Percentiles rank a stretch among this genome's conserved stretches.
These are phyloP conservation scores for Chaetomiaceae sp. DNA, from an alignment of 2,329 filamentous ascomycete genomes.

Conservation along the genomic window DNA sequence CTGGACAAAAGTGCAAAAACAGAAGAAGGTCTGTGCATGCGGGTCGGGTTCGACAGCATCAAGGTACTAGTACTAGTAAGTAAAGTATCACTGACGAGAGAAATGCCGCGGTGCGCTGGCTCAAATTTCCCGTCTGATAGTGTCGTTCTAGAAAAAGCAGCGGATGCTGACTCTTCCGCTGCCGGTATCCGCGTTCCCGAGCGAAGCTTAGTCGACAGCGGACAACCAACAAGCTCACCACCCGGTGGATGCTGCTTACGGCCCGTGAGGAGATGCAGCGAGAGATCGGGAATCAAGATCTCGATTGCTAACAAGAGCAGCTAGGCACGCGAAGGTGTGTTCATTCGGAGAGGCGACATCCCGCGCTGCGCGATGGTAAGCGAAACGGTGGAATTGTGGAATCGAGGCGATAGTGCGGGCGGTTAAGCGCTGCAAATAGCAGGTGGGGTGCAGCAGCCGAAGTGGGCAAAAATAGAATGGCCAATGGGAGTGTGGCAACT, in stretches of 20 bases:
- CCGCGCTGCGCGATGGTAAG: conserved; percentile 5
- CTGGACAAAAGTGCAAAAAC: too few species aligned
- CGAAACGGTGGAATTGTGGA: background rate
- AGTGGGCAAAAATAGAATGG: conserved; percentile 18
- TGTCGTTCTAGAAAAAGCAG: conserved; percentile 2
- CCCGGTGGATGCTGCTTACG: too few species aligned
- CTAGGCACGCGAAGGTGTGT: background rate
- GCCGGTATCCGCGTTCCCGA: background rate
- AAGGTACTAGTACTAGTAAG: too few species aligned
- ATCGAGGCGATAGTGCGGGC: conserved; percentile 3
- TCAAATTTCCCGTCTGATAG: too few species aligned
- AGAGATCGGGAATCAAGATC: conserved; percentile 7
- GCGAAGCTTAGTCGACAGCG: background rate
- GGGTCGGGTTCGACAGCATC: background rate
- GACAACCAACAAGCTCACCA: too few species aligned
- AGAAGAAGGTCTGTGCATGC: too few species aligned
- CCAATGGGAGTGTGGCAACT: background rate
- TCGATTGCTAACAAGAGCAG: background rate
- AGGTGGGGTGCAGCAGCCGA: conserved; percentile 9
- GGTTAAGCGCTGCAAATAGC: conserved; percentile 6
- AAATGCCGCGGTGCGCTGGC: too few species aligned
- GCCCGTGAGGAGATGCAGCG: background rate
- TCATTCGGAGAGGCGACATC: conserved; percentile 9
- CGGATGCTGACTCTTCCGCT: conserved; percentile 7
- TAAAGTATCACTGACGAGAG: too few species aligned